A percentile compares a stretch with the other conserved stretches of the same genome.
These are phyloP conservation scores for Kodamaea alishanica DNA, from an alignment of 1,139 yeast genomes.

Conservation along the genomic window DNA sequence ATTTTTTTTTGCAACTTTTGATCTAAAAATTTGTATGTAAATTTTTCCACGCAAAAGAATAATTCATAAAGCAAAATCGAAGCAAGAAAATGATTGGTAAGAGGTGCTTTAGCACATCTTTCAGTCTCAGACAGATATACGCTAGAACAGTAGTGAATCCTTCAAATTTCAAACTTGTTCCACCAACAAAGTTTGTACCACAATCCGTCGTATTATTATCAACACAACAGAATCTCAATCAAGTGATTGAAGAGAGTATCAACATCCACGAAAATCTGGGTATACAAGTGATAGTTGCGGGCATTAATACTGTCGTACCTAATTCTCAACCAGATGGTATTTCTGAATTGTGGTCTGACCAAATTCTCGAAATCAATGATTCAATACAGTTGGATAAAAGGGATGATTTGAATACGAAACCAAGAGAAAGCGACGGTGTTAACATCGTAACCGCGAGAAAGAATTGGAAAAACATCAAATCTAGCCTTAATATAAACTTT, in stretches of 20 bases:
- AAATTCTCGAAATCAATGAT: conserved; percentile 21
- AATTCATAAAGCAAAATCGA: too few species aligned
- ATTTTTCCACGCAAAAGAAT: too few species aligned
- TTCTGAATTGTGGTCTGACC: conserved; percentile 47
- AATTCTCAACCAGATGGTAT: conserved; percentile 40
- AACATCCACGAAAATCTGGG: conserved; percentile 24
- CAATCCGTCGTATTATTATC: conserved; percentile 25
- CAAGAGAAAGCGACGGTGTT: conserved; percentile 33
- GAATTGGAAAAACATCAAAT: conserved; percentile 37
- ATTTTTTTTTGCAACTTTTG: too few species aligned
- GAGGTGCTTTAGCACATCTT: conserved; percentile 1
- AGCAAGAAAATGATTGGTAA: too few species aligned
- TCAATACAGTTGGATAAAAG: conserved; percentile 22
- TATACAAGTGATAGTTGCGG: conserved; percentile 47
- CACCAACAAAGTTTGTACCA: conserved; percentile 9
- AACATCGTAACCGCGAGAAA: conserved; percentile 31
- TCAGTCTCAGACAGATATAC: not conserved
- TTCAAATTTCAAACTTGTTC: conserved; percentile 5
- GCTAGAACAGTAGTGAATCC: conserved; percentile 14
- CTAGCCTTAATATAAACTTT: conserved; percentile 23
- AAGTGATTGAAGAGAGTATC: conserved; percentile 32
- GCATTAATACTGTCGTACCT: conserved; percentile 44
- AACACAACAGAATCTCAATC: conserved; percentile 42
- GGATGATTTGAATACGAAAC: conserved; percentile 22
- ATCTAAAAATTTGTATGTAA: too few species aligned